Conservation (phyloP, 805 yeast genomes). For the Zygoascus ofunaensis region DNA sequence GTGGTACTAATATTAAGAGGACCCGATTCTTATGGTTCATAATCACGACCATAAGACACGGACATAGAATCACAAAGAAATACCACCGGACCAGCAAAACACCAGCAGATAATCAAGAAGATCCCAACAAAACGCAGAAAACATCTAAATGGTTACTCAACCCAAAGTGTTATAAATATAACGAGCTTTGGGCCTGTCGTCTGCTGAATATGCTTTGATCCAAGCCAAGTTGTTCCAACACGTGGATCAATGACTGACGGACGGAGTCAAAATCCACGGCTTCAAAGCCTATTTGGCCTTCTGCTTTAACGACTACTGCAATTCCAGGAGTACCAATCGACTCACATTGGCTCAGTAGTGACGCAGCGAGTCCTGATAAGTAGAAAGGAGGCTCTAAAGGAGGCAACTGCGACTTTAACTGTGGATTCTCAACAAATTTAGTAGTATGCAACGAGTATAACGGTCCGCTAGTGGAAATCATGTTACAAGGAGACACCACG, state of each 20-base stretch:
- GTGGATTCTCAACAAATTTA: neutral
- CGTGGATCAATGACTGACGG: slow-evolving; percentile 3
- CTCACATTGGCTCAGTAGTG: slow-evolving; percentile 23
- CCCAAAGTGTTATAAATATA: too few relatives aligned
- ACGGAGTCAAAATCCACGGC: slow-evolving; percentile 14
- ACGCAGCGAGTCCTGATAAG: slow-evolving; percentile 26
- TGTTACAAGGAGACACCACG: slow-evolving; percentile 11
- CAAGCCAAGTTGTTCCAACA: slow-evolving; percentile 1
- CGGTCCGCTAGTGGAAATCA: slow-evolving; percentile 7
- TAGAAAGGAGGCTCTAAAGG: slow-evolving; percentile 24
- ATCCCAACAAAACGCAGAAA: too few relatives aligned
- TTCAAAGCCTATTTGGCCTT: slow-evolving; percentile 28
- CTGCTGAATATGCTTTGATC: neutral
- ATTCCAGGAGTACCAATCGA: slow-evolving; percentile 15
- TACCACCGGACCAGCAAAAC: too few relatives aligned
- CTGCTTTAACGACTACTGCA: slow-evolving; percentile 24
- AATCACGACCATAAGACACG: too few relatives aligned
- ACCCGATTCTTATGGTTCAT: too few relatives aligned
- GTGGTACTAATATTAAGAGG: too few relatives aligned
- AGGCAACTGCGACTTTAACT: neutral
- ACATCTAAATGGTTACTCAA: too few relatives aligned
- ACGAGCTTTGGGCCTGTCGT: neutral
- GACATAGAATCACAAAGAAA: too few relatives aligned
- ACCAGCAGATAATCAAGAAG: too few relatives aligned
- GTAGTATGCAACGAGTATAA: slow-evolving; percentile 12